Conservation (phyloP, 495 filamentous ascomycete species). For the Neurospora cerealis region DNA sequence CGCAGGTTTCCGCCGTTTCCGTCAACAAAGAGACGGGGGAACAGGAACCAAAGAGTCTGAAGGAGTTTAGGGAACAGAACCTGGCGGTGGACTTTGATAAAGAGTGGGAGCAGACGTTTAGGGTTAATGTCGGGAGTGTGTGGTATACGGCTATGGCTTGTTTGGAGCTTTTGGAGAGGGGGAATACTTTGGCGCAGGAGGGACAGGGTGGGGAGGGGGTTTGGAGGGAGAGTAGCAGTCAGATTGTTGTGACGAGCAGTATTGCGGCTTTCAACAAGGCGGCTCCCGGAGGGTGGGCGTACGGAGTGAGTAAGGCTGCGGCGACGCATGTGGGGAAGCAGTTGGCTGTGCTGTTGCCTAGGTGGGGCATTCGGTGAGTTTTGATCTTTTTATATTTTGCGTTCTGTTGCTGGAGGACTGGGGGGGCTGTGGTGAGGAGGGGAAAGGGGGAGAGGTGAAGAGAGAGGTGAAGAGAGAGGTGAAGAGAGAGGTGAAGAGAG, state of each 20-base stretch:
- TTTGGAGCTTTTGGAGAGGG: conserved; percentile 49
- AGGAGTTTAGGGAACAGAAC: neutral
- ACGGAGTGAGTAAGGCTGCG: conserved; percentile 52
- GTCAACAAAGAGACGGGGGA: conserved; percentile 6
- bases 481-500: neutral
- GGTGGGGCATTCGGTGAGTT: conserved; percentile 46
- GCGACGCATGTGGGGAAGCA: conserved; percentile 56
- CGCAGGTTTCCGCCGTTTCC: conserved; percentile 20
- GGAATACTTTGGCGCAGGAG: conserved; percentile 46
- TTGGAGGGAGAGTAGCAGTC: conserved; percentile 25
- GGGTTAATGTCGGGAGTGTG: conserved; percentile 49
- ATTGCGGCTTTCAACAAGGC: conserved; percentile 50
- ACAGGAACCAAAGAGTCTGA: neutral
- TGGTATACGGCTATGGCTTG: conserved; percentile 59
- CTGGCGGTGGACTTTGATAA: conserved; percentile 20
- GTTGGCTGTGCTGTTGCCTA: conserved; percentile 40
- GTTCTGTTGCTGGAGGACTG: conserved; percentile 15
- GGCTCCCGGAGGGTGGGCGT: conserved; percentile 49
- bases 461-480: neutral
- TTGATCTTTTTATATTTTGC: neutral
- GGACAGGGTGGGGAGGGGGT: neutral
- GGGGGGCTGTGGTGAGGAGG: neutral
- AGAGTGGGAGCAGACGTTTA: conserved; percentile 48
- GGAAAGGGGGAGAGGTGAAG: too few species aligned
- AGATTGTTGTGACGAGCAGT: conserved; percentile 55